Percentiles rank a stretch among this genome's conserved stretches.
Conservation (phyloP, 2,329 filamentous ascomycete species). For the Pseudocercospora vitis region DNA sequence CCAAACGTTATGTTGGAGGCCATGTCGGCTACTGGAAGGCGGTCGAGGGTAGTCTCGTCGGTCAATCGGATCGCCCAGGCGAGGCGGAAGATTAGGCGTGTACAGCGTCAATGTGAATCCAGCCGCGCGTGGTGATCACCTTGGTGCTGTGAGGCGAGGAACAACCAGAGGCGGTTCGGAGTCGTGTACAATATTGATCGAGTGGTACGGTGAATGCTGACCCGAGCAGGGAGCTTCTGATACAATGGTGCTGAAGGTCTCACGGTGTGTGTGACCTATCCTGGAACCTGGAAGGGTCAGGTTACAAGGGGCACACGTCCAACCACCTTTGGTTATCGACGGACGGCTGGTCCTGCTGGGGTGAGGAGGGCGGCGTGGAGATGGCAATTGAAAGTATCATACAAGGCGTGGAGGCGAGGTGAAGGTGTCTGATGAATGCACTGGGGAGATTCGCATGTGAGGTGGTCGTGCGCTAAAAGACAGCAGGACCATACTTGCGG, state of each 20-base stretch:
- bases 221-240: slow-evolving; percentile 11
- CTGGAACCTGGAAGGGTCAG: background rate
- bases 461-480: background rate
- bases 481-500: background rate
- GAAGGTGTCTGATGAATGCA: background rate
- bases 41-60: background rate
- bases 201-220: slow-evolving; percentile 1
- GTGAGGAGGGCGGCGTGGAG: background rate
- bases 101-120: background rate
- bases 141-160: background rate
- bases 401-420: background rate
- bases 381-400: background rate
- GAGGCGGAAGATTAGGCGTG: background rate
- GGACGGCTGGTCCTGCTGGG: background rate
- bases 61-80: background rate
- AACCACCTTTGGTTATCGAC: background rate
- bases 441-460: background rate
- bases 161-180: background rate
- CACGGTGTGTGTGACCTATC: background rate
- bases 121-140: background rate
- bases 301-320: background rate
- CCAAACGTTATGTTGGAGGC: slow-evolving; percentile 42
- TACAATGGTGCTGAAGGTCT: slow-evolving; percentile 6
- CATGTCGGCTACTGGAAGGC: slow-evolving; percentile 12
- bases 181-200: slow-evolving; percentile 6